Conservation (phyloP, 2,329 filamentous ascomycete species). For the Ilyonectria sp. region DNA sequence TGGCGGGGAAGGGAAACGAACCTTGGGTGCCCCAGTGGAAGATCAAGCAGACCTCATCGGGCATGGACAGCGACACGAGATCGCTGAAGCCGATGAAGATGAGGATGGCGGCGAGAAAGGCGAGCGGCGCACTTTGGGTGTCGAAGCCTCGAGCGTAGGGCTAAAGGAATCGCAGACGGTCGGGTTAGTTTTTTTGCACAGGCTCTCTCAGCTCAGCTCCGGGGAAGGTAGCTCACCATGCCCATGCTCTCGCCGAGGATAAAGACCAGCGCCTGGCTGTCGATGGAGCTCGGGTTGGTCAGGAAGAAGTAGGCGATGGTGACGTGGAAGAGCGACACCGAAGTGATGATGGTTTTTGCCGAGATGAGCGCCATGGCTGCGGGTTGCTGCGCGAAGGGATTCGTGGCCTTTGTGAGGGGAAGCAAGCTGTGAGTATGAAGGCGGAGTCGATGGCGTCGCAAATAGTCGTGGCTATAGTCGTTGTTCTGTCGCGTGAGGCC, state of each 20-base stretch:
- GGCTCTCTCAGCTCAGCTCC: background rate
- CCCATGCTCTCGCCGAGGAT: conserved; percentile 88
- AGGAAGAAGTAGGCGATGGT: conserved; percentile 89
- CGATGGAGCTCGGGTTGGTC: conserved; percentile 78
- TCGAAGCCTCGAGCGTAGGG: conserved; percentile 76
- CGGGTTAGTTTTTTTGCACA: background rate
- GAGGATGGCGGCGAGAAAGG: conserved; percentile 80
- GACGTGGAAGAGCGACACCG: conserved; percentile 86
- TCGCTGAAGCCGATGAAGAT: conserved; percentile 74
- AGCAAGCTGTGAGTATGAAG: background rate
- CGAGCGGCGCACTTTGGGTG: conserved; percentile 77
- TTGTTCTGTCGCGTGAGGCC: conserved; percentile 24
- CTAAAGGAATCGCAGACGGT: conserved; percentile 23
- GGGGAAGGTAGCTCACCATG: conserved; percentile 69
- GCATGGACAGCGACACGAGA: conserved; percentile 75
- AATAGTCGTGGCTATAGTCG: background rate
- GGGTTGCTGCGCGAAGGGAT: background rate
- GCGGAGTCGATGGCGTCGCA: background rate
- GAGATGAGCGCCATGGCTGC: conserved; percentile 84
- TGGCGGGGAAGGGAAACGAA: conserved; percentile 58
- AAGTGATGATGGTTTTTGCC: conserved; percentile 84
- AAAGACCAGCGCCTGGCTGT: conserved; percentile 85
- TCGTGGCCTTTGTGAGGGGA: conserved; percentile 1
- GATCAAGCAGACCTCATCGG: conserved; percentile 75
- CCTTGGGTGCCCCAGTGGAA: conserved; percentile 79